A percentile compares a stretch with the other conserved stretches of the same genome.
phyloP scores from a whole-genome alignment of 2,329 filamentous ascomycete species.

The Colletotrichum sp. region DNA sequence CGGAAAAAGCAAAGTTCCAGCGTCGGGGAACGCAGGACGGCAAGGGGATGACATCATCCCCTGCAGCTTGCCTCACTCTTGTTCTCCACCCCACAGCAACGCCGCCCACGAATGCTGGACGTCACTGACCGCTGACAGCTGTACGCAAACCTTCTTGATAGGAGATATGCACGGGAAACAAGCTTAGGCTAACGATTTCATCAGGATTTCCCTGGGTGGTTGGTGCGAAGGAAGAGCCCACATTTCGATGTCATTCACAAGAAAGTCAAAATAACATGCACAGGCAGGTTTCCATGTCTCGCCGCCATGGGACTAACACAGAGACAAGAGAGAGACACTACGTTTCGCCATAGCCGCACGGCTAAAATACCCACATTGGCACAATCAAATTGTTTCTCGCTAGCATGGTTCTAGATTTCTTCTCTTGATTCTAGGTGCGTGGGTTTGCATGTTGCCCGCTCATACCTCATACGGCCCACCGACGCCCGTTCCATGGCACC shows the following conservation, averaged over 20 bases:
- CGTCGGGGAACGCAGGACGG: not conserved
- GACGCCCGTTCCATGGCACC: not conserved
- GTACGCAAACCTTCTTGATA: not conserved
- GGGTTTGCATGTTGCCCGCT: not conserved
- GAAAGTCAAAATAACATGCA: not conserved
- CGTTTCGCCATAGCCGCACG: not conserved
- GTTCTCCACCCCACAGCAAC: not conserved
- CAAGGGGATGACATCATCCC: conserved; percentile 7
- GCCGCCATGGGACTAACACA: not conserved
- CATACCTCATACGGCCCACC: not conserved
- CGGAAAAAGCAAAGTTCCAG: not conserved
- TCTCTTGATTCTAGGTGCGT: not conserved
- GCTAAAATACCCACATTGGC: not conserved
- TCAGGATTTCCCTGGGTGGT: not conserved
- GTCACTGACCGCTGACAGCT: not conserved
- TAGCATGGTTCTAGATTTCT: not conserved
- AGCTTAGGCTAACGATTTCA: not conserved
- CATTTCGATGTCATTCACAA: not conserved
- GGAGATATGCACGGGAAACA: not conserved
- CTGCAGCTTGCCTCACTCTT: not conserved
- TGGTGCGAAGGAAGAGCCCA: not conserved
- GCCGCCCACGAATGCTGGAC: not conserved
- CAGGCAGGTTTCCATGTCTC: not conserved
- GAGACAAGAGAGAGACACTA: not conserved
- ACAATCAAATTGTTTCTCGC: not conserved